A percentile compares a stretch with the other conserved stretches of the same genome.
Conservation (phyloP, 1,284 basidiomycete species). For the Leucoagaricus sp. region DNA sequence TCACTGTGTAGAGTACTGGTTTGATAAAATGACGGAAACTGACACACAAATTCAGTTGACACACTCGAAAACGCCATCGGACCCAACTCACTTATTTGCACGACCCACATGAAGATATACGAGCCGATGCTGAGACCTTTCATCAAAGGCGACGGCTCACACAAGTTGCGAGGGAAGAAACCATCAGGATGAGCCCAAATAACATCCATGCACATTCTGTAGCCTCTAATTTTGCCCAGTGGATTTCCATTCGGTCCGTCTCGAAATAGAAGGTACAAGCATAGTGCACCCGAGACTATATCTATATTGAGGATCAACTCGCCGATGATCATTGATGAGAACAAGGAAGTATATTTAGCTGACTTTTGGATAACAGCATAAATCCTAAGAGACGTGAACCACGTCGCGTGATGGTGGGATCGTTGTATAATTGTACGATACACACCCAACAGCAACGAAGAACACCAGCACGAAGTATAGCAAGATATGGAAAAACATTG, state of each 20-base stretch:
- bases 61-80: not conserved
- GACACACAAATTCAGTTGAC: not conserved
- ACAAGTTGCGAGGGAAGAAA: constrained; percentile 21
- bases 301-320: constrained; percentile 23
- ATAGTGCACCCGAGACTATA: constrained; percentile 23
- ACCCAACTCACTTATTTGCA: constrained; percentile 21
- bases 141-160: constrained; percentile 18
- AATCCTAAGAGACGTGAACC: constrained; percentile 11
- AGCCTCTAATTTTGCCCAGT: constrained; percentile 5
- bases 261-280: constrained; percentile 24
- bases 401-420: not conserved
- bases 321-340: constrained; percentile 21
- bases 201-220: constrained; percentile 15
- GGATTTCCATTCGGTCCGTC: not conserved
- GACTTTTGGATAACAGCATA: constrained; percentile 17
- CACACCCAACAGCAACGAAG: constrained; percentile 20
- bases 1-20: constrained; percentile 3
- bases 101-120: constrained; percentile 23
- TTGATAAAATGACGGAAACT: constrained; percentile 5
- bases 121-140: constrained; percentile 20
- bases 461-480: constrained; percentile 17
- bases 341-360: constrained; percentile 17
- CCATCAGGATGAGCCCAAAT: constrained; percentile 17
- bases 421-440: not conserved
- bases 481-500: constrained; percentile 21